Evolutionary conservation across 768 basidiomycete species (phyloP).

Genomic region (Termitomyces bulborhizus): DNA sequence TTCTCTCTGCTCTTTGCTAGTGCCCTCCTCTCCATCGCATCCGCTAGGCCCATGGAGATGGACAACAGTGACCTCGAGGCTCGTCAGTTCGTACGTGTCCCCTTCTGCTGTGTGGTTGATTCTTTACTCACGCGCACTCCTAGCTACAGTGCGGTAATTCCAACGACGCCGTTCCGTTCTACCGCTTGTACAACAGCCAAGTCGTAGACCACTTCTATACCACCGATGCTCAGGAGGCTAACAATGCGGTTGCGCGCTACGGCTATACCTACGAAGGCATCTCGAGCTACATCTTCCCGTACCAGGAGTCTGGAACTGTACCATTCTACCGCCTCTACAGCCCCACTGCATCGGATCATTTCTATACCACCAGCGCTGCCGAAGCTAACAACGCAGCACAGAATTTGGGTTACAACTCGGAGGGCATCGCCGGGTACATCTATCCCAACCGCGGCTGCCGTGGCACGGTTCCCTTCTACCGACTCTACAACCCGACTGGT

Average conservation of each 20-base stretch:
- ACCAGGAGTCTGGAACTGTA: constrained; percentile 8
- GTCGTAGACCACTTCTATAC: constrained; percentile 15
- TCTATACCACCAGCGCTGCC: constrained; percentile 16
- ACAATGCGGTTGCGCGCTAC: constrained; percentile 1
- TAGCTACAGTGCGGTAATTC: background rate
- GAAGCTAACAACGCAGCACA: constrained; percentile 11
- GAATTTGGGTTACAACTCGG: constrained; percentile 10
- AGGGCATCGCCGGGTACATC: constrained; percentile 17
- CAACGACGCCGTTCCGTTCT: background rate
- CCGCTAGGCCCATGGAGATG: background rate
- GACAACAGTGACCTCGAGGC: background rate
- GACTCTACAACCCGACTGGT: constrained; percentile 12
- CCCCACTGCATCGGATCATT: constrained; percentile 11
- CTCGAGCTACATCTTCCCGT: constrained; percentile 10
- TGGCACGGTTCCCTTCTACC: constrained; percentile 14
- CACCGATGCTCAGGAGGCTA: constrained; percentile 2
- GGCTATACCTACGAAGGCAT: constrained; percentile 8
- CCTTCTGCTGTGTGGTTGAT: background rate
- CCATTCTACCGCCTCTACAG: constrained; percentile 20
- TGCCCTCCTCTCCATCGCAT: background rate
- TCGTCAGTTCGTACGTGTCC: background rate
- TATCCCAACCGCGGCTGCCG: constrained; percentile 5
- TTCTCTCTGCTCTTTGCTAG: constrained; percentile 1
- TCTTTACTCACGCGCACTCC: background rate
- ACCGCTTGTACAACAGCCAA: background rate